A percentile compares a stretch with the other conserved stretches of the same genome.
These are phyloP conservation scores for Naegleria gruberi DNA, from an alignment of 208 protist genomes.

Conservation along the genomic window DNA sequence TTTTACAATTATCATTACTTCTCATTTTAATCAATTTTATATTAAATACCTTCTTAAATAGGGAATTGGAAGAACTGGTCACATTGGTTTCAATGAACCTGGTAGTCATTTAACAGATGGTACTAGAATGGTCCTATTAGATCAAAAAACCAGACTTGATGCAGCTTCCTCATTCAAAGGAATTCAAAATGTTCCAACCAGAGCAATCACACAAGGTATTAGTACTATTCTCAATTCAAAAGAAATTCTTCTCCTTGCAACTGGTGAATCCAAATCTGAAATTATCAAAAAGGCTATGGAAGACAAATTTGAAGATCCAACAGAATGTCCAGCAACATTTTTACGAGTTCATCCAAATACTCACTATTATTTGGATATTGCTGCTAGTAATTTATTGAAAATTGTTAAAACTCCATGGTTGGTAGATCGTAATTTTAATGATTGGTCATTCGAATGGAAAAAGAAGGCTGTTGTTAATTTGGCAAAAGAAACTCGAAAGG, in stretches of 20 bases:
- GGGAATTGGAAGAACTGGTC: constrained; percentile 31
- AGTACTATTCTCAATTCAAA: constrained; percentile 34
- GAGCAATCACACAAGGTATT: constrained; percentile 47
- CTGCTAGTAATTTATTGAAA: constrained; percentile 35
- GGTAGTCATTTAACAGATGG: constrained; percentile 20
- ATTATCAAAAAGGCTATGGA: constrained; percentile 41
- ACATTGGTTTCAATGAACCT: constrained; percentile 52
- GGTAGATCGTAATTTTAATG: constrained; percentile 1
- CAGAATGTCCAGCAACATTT: background rate
- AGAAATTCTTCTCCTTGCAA: constrained; percentile 47
- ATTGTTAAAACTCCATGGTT: constrained; percentile 38
- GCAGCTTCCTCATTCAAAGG: constrained; percentile 48
- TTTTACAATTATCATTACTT: background rate
- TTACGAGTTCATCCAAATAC: background rate
- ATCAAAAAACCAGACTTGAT: constrained; percentile 45
- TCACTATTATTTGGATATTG: constrained; percentile 36
- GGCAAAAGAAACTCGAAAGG: constrained; percentile 37
- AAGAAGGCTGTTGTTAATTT: constrained; percentile 47
- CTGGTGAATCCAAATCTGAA: constrained; percentile 41
- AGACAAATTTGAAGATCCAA: constrained; percentile 26
- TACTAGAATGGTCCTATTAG: constrained; percentile 43
- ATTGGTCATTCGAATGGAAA: constrained; percentile 29
- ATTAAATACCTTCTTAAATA: background rate
- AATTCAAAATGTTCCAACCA: constrained; percentile 39
- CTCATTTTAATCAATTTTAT: too few species aligned